Evolutionary conservation across 225 moss, liverwort and hornwort genomes (phyloP).

Genomic region (Ulota crispa): DNA sequence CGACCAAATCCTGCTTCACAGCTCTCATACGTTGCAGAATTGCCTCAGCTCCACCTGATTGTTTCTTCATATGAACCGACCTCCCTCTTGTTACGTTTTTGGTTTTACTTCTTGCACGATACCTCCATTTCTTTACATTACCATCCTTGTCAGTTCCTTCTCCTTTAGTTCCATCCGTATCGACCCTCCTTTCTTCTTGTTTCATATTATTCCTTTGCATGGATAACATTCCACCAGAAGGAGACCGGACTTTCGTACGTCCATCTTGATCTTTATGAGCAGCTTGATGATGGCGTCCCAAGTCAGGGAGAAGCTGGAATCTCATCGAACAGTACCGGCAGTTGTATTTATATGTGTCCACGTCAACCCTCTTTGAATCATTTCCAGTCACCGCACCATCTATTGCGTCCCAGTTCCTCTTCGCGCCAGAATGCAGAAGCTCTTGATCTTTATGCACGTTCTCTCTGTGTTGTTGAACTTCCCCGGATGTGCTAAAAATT

Average conservation of each 20-base stretch:
- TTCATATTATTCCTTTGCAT: slow-evolving; percentile 23
- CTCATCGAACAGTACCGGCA: slow-evolving; percentile 65
- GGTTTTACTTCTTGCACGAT: slow-evolving; percentile 57
- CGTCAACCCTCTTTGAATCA: slow-evolving; percentile 32
- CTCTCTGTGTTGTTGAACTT: slow-evolving; percentile 61
- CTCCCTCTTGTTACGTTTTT: slow-evolving; percentile 48
- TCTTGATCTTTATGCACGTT: slow-evolving; percentile 39
- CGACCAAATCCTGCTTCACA: slow-evolving; percentile 59
- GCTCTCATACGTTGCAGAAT: slow-evolving; percentile 69
- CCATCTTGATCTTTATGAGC: slow-evolving; percentile 51
- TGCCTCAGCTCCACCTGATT: slow-evolving; percentile 63
- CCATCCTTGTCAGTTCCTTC: slow-evolving; percentile 46
- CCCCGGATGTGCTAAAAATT: slow-evolving; percentile 56
- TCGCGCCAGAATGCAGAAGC: slow-evolving; percentile 44
- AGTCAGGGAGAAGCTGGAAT: slow-evolving; percentile 66
- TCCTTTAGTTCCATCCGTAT: slow-evolving; percentile 32
- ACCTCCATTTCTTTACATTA: slow-evolving; percentile 59
- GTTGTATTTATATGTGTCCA: slow-evolving; percentile 32
- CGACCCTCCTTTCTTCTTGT: slow-evolving; percentile 32
- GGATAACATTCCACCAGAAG: slow-evolving; percentile 35
- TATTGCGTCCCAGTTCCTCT: slow-evolving; percentile 48
- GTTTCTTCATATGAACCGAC: slow-evolving; percentile 45
- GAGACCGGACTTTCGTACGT: slow-evolving; percentile 13
- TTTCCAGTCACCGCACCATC: slow-evolving; percentile 32
- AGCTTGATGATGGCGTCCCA: slow-evolving; percentile 77